A percentile compares a stretch with the other conserved stretches of the same genome.
phyloP scores from a whole-genome alignment of 2,329 filamentous ascomycete genomes.

The Ophiostoma tasmaniense region DNA sequence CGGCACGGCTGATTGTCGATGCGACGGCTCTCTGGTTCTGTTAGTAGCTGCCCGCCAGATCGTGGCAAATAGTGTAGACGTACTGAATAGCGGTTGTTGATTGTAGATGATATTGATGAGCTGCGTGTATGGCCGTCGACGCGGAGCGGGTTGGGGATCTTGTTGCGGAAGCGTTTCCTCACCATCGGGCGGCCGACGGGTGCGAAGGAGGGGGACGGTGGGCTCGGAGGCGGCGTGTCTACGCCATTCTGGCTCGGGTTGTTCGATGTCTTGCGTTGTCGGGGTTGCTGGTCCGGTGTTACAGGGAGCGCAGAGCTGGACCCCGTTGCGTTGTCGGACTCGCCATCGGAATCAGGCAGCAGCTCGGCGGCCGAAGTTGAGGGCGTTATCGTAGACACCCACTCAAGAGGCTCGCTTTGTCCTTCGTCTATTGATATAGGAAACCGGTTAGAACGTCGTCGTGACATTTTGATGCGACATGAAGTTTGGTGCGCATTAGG shows the following conservation, averaged over 20 bases:
- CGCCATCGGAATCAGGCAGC: slow-evolving; percentile 11
- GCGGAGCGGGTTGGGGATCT: slow-evolving; percentile 36
- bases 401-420: slow-evolving; percentile 39
- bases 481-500: background rate
- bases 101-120: slow-evolving; percentile 36
- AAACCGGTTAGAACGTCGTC: slow-evolving; percentile 16
- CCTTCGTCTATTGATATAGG: slow-evolving; percentile 36
- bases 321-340: background rate
- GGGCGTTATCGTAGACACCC: slow-evolving; percentile 33
- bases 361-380: slow-evolving; percentile 11
- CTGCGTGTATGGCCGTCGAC: slow-evolving; percentile 34
- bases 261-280: slow-evolving; percentile 10
- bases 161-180: slow-evolving; percentile 44
- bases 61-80: slow-evolving; percentile 21
- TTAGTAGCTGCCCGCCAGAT: background rate
- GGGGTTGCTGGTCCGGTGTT: slow-evolving; percentile 15
- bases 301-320: slow-evolving; percentile 6
- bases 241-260: slow-evolving; percentile 21
- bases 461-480: background rate
- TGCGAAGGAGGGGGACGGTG: slow-evolving; percentile 44
- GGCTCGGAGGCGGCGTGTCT: slow-evolving; percentile 37
- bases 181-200: slow-evolving; percentile 48
- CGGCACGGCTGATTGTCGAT: slow-evolving; percentile 62
- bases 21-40: slow-evolving; percentile 55
- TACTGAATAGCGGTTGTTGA: slow-evolving; percentile 46